Conservation (phyloP, 345 rosid species). For the Pugionium cornutum region DNA sequence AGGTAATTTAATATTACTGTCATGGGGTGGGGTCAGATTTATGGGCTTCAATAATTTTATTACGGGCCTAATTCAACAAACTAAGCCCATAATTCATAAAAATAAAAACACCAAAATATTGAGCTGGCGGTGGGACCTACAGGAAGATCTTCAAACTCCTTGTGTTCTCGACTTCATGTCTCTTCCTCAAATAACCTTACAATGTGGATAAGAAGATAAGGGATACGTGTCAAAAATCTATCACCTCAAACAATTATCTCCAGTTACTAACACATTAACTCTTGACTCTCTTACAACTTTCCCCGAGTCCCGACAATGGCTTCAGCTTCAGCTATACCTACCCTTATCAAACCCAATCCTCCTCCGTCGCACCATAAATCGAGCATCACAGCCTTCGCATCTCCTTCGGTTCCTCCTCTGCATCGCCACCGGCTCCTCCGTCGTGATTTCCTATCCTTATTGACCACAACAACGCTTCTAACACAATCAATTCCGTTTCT, state of each 20-base stretch:
- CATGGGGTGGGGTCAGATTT: no score
- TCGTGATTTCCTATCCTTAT: conserved; percentile 57
- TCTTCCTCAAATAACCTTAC: conserved; percentile 18
- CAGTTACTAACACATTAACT: conserved; percentile 20
- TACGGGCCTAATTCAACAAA: no score
- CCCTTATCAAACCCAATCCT: conserved; percentile 58
- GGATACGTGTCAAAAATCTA: conserved; percentile 65
- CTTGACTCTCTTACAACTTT: conserved; percentile 10
- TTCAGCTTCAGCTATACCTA: conserved; percentile 70
- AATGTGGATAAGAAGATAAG: conserved; percentile 86
- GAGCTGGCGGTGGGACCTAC: conserved; percentile 22
- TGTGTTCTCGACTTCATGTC: conserved; percentile 19
- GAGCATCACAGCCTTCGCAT: conserved; percentile 27
- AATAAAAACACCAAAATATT: not conserved
- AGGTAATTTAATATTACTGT: no score
- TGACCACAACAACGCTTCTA: conserved; percentile 40
- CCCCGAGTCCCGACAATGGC: conserved; percentile 49
- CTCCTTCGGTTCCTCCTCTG: conserved; percentile 14
- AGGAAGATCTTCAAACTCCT: conserved; percentile 29
- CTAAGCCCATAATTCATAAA: no score
- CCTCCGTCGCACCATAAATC: conserved; percentile 29
- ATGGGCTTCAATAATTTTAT: no score
- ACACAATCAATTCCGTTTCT: conserved; percentile 31
- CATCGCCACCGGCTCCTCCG: conserved; percentile 40
- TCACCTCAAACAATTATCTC: not conserved